These are phyloP conservation scores for Metarhizium anisopliae DNA, from an alignment of 2,329 filamentous ascomycete species.

Conservation along the genomic window DNA sequence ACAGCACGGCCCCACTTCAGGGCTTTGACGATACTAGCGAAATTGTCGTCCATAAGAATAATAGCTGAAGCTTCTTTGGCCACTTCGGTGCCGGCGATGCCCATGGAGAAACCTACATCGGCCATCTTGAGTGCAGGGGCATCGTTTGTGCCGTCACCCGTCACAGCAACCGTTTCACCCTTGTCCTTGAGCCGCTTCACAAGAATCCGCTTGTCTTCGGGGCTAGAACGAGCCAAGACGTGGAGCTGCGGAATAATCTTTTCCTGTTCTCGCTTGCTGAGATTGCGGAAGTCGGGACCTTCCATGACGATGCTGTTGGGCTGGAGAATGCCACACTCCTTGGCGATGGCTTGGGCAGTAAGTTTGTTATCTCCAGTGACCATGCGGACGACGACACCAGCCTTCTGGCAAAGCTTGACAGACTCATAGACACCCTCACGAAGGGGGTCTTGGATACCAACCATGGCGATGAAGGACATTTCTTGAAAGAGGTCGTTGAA, in stretches of 20 bases:
- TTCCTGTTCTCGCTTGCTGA: constrained; percentile 55
- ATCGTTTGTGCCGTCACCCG: constrained; percentile 78
- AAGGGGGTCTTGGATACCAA: constrained; percentile 75
- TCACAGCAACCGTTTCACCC: constrained; percentile 72
- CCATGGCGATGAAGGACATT: constrained; percentile 61
- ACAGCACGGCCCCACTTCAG: constrained; percentile 73
- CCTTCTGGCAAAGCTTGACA: constrained; percentile 62
- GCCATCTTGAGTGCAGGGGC: constrained; percentile 73
- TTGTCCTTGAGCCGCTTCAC: constrained; percentile 63
- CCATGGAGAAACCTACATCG: constrained; percentile 81
- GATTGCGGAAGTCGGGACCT: constrained; percentile 67
- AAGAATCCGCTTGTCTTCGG: constrained; percentile 67
- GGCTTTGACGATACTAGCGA: constrained; percentile 76
- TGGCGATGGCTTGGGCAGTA: constrained; percentile 70
- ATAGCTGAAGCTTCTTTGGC: constrained; percentile 80
- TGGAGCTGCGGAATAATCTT: constrained; percentile 60
- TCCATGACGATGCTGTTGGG: constrained; percentile 64
- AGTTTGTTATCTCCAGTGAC: constrained; percentile 77
- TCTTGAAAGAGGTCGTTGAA: constrained; percentile 60
- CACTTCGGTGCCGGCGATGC: constrained; percentile 73
- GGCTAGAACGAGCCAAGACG: constrained; percentile 65
- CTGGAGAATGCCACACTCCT: constrained; percentile 68
- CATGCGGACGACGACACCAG: constrained; percentile 75
- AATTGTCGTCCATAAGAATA: constrained; percentile 83
- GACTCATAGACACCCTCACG: constrained; percentile 67